Conservation (phyloP, 2,329 filamentous ascomycete species). For the Sarocladium brachiariae region DNA sequence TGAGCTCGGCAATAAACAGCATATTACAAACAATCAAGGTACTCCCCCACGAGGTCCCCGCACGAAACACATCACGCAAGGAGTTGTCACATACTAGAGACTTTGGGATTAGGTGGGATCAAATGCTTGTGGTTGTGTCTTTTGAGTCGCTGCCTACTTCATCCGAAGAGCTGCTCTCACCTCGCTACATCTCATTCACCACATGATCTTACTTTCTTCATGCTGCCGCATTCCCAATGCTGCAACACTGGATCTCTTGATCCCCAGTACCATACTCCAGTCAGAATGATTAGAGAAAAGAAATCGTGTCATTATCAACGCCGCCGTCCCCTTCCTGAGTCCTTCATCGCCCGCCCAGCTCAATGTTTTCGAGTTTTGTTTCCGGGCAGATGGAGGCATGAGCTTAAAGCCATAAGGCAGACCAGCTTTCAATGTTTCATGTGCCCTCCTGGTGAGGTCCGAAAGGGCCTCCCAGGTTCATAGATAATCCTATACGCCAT, state of each 20-base stretch:
- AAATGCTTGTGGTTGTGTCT: not conserved
- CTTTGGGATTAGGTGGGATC: too few species aligned
- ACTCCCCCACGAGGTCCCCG: too few species aligned
- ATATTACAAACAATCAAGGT: too few species aligned
- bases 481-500: slow-evolving; percentile 7
- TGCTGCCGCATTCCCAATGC: not conserved
- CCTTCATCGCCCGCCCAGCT: not conserved
- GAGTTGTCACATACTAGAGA: too few species aligned
- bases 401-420: not conserved
- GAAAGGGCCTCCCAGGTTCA: not conserved
- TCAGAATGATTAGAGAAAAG: not conserved
- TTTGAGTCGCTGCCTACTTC: not conserved
- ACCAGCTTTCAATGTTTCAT: not conserved
- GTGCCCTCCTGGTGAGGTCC: not conserved
- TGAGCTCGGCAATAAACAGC: not conserved
- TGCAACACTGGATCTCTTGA: not conserved
- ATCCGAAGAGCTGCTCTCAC: not conserved
- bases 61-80: too few species aligned
- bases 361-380: not conserved
- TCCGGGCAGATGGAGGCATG: not conserved
- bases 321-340: not conserved
- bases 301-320: slow-evolving; percentile 2
- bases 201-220: not conserved
- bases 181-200: not conserved
- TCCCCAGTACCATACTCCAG: not conserved